Evolutionary conservation across 768 basidiomycete species (phyloP).

Genomic region (Amanita exitialis): DNA sequence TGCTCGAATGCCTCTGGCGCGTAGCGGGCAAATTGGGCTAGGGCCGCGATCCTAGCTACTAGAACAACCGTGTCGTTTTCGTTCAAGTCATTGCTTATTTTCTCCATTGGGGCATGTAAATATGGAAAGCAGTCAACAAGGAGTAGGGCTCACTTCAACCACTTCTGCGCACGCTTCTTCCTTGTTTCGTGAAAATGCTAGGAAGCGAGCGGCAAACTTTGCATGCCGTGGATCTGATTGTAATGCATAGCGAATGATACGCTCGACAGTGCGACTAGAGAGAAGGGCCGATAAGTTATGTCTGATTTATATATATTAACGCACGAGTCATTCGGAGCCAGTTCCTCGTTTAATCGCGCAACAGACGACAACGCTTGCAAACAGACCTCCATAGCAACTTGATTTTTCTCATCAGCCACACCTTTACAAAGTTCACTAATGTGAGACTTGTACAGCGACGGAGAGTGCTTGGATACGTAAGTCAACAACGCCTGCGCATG

Average conservation of each 20-base stretch:
- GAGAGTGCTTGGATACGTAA: slow-evolving; percentile 65
- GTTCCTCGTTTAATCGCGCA: slow-evolving; percentile 44
- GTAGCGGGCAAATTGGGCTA: slow-evolving; percentile 65
- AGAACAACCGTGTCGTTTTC: slow-evolving; percentile 19
- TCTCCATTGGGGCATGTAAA: slow-evolving; percentile 17
- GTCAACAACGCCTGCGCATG: slow-evolving; percentile 44
- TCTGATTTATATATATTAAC: slow-evolving; percentile 15
- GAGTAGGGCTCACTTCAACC: slow-evolving; percentile 43
- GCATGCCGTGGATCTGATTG: slow-evolving; percentile 57
- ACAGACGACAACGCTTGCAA: slow-evolving; percentile 73
- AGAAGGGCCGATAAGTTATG: slow-evolving; percentile 4
- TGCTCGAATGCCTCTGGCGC: slow-evolving; percentile 69
- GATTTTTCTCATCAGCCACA: slow-evolving; percentile 54
- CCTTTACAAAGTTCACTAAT: slow-evolving; percentile 67
- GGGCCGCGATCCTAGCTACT: slow-evolving; percentile 57
- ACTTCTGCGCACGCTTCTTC: slow-evolving; percentile 41
- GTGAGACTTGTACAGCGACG: slow-evolving; percentile 66
- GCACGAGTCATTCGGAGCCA: slow-evolving; percentile 58
- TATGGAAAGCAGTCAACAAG: background rate
- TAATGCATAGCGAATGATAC: slow-evolving; percentile 47
- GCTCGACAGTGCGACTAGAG: slow-evolving; percentile 55
- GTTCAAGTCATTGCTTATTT: slow-evolving; percentile 16
- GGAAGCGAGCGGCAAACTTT: slow-evolving; percentile 76
- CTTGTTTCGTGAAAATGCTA: slow-evolving; percentile 49
- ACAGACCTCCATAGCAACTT: slow-evolving; percentile 47